Conservation (phyloP, 305 asterid genomes). For the Ajuga reptans region DNA sequence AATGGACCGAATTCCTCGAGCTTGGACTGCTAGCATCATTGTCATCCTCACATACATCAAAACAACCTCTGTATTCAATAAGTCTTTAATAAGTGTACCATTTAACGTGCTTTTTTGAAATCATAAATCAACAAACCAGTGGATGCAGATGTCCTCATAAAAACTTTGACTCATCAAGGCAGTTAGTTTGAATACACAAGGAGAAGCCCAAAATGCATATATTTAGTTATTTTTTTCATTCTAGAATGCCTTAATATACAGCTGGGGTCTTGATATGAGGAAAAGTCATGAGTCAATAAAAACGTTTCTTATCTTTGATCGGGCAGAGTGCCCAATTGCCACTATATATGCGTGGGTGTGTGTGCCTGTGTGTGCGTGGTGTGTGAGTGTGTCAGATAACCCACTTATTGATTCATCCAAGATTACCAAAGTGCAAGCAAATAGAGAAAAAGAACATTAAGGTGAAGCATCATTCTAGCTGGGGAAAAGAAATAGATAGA, state of each 20-base stretch:
- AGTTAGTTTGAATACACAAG: not conserved
- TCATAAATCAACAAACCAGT: conserved; percentile 10
- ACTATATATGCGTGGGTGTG: too few species aligned
- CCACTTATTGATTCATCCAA: conserved; percentile 6
- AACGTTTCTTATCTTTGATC: too few species aligned
- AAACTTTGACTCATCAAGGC: not conserved
- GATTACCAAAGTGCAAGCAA: conserved; percentile 3
- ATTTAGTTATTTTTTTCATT: not conserved
- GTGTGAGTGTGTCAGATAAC: not conserved
- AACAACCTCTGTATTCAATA: conserved; percentile 54
- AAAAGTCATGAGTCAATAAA: not conserved
- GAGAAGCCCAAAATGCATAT: not conserved
- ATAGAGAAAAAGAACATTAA: not conserved
- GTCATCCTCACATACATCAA: conserved; percentile 79
- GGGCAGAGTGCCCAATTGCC: too few species aligned
- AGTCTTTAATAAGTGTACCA: not conserved
- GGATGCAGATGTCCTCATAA: conserved; percentile 6
- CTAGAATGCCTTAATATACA: conserved; percentile 1
- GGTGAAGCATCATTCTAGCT: conserved; percentile 13
- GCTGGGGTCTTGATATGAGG: conserved; percentile 5
- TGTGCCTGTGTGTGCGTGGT: too few species aligned
- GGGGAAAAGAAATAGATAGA: conserved; percentile 12
- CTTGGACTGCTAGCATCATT: conserved; percentile 52
- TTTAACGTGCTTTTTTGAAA: conserved; percentile 3
- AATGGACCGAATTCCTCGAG: conserved; percentile 37